Base-by-base conservation (phyloP, 2,329 filamentous ascomycete genomes). In the Penicillium sp. region DNA sequence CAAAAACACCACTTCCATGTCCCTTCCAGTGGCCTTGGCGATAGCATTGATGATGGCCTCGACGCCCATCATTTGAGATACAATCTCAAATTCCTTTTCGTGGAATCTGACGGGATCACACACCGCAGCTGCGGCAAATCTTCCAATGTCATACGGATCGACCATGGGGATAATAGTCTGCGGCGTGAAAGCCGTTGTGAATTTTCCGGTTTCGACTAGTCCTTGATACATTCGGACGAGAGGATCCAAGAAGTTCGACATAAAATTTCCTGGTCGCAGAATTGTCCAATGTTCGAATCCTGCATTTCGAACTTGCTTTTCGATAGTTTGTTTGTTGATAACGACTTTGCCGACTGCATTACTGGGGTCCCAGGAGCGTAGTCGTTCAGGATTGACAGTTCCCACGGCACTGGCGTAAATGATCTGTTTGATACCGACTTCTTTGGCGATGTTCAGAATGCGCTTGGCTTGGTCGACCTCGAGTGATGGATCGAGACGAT, bases 251-350 rank as follows among this genome's bases (percentile, higher is more conserved):
- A 77, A 79, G 60, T 84, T 84, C 18, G 74, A 71, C 76, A 81
- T 80, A 70, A 84, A 83, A 60, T 73, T 76, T 1, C 76, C 78
- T 0, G 79, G 79, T 2, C 79, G 77, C 2, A 84, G 62, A 19
- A 83, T 73, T 0, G 81, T 82, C 75, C 77, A 83, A 7, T 64
- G 57, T 13, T 72, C 56, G 54, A 81, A 77, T 2, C 73, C 73
- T 1, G 67, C 63, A 8, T 60, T 50, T 18, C 71, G 67, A 3
- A 80, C 63, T 18, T 67, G 66, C 1, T 69, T 55, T 56, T 83
- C 81, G 19, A 81, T 72, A 1, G 63, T 61, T 18, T 68, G 61
- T 60, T 84, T 84, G 18, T 68, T 68, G 6, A 67, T 54, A 3
- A 78, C 54, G 2, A 75, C 47, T 6, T 55, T 65, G 5, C 66